phyloP scores from a whole-genome alignment of 2,329 filamentous ascomycete species.

The Madurella mycetomatis region DNA sequence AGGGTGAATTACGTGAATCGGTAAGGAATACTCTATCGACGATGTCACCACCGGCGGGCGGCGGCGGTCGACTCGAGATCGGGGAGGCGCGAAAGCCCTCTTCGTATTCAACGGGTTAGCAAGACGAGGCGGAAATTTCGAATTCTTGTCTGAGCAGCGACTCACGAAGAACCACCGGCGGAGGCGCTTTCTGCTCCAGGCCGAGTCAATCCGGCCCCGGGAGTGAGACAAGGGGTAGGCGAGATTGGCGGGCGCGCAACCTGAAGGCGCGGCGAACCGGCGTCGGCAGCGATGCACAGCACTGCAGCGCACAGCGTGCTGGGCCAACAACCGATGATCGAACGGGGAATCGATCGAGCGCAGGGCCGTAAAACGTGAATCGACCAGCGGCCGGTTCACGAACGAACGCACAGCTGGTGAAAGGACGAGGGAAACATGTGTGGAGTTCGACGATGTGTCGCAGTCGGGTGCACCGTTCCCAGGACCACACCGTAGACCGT shows the following conservation, averaged over 20 bases:
- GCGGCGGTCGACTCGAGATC: conserved; percentile 1
- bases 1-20: neutral
- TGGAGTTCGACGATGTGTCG: neutral
- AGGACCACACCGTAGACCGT: neutral
- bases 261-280: neutral
- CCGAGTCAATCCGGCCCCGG: neutral
- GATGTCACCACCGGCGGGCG: neutral
- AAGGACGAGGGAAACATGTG: conserved; percentile 16
- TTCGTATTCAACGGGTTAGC: neutral
- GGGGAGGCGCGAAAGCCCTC: neutral
- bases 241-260: neutral
- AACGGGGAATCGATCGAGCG: neutral
- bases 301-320: neutral
- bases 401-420: conserved; percentile 15
- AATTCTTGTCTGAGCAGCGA: neutral
- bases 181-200: neutral
- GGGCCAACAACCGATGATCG: neutral
- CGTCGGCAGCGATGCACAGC: neutral
- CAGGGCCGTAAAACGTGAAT: neutral
- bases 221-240: neutral
- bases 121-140: neutral
- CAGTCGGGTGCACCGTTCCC: neutral
- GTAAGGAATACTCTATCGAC: neutral
- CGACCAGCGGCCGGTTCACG: conserved; percentile 17
- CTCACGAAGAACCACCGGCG: neutral